Conservation (phyloP, 345 rosid genomes). For the Dipteronia dyeriana region DNA sequence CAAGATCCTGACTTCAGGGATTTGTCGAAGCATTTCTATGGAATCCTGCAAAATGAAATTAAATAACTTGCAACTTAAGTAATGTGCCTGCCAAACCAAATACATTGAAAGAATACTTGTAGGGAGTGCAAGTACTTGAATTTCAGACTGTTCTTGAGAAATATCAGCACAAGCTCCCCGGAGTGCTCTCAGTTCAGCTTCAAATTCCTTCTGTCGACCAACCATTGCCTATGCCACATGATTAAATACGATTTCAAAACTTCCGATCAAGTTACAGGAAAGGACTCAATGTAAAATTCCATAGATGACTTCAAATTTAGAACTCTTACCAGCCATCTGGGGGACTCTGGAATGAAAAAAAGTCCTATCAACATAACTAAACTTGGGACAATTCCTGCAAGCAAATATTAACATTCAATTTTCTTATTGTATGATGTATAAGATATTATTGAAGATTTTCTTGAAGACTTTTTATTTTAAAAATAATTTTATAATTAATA, state of each 20-base stretch:
- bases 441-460: too few relatives aligned
- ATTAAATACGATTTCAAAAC: not conserved
- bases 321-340: slow-evolving; percentile 55
- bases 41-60: slow-evolving; percentile 35
- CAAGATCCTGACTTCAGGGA: slow-evolving; percentile 31
- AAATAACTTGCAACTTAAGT: not conserved
- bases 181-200: slow-evolving; percentile 36
- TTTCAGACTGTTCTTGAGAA: slow-evolving; percentile 42
- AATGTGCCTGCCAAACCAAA: not conserved
- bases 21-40: slow-evolving; percentile 36
- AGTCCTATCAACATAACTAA: slow-evolving; percentile 35
- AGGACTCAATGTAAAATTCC: not conserved
- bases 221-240: slow-evolving; percentile 43
- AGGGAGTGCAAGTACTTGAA: slow-evolving; percentile 30
- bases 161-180: slow-evolving; percentile 49
- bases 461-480: too few relatives aligned
- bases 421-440: too few relatives aligned
- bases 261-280: not conserved
- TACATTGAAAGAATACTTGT: not conserved
- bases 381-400: slow-evolving; percentile 48
- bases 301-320: not conserved
- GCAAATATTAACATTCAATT: not conserved
- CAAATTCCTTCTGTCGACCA: slow-evolving; percentile 42
- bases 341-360: slow-evolving; percentile 59
- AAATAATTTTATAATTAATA: too few relatives aligned